A percentile compares a stretch with the other conserved stretches of the same genome.
Evolutionary conservation across 2,329 filamentous ascomycete genomes (phyloP).

Genomic region (Cercospora zeae-maydis): DNA sequence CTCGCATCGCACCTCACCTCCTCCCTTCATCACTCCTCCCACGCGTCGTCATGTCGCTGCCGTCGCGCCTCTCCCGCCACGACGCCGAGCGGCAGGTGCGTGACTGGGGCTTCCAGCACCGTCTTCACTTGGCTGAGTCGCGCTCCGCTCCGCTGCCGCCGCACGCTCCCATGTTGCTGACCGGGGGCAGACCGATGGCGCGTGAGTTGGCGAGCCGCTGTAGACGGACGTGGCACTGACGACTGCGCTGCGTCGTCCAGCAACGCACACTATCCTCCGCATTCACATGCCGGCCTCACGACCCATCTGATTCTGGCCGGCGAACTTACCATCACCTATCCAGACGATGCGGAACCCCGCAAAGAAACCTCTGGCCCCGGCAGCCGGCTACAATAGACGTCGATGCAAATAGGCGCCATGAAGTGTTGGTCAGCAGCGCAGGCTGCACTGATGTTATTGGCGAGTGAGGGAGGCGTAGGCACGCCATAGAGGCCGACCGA

Average conservation of each 20-base stretch:
- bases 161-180: not conserved
- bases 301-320: constrained; percentile 67
- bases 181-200: constrained; percentile 3
- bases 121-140: constrained; percentile 65
- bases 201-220: not conserved
- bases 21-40: not conserved
- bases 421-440: constrained; percentile 64
- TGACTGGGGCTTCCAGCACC: constrained; percentile 63
- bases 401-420: constrained; percentile 60
- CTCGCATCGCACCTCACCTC: not conserved
- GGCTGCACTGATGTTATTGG: constrained; percentile 55
- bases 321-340: constrained; percentile 64
- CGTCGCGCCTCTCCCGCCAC: constrained; percentile 35
- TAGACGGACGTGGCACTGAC: not conserved
- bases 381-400: constrained; percentile 62
- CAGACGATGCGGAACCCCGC: constrained; percentile 52
- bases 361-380: constrained; percentile 61
- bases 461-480: constrained; percentile 2
- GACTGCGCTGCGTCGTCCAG: constrained; percentile 38
- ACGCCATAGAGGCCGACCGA: not conserved
- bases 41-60: not conserved
- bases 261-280: constrained; percentile 65
- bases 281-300: constrained; percentile 61
- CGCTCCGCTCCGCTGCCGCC: not conserved
- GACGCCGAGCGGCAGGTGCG: constrained; percentile 60